Evolutionary conservation across 2,329 filamentous ascomycete species (phyloP).

Genomic region (Fusarium napiforme): DNA sequence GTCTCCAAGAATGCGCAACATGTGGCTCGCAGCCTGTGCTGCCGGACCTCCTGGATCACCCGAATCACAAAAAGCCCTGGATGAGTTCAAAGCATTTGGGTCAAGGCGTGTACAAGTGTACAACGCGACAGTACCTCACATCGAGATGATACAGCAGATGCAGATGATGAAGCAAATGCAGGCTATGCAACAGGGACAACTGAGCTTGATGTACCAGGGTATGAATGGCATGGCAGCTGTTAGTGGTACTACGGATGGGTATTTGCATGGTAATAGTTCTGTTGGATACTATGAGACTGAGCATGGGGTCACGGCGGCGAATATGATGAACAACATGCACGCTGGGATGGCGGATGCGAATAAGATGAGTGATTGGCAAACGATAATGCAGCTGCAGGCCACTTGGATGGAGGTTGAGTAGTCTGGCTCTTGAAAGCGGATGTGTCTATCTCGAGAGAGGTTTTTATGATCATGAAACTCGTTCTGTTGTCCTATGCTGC

Average conservation of each 20-base stretch:
- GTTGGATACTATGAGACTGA: slow-evolving; percentile 52
- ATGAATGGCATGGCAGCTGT: slow-evolving; percentile 45
- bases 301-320: slow-evolving; percentile 48
- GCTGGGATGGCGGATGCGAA: slow-evolving; percentile 46
- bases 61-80: slow-evolving; percentile 41
- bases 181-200: slow-evolving; percentile 49
- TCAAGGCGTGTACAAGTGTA: slow-evolving; percentile 45
- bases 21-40: slow-evolving; percentile 47
- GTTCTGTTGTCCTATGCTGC: accelerated
- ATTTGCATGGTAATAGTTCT: slow-evolving; percentile 49
- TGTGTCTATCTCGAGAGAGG: neutral
- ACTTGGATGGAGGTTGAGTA: slow-evolving; percentile 50
- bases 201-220: slow-evolving; percentile 50
- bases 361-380: slow-evolving; percentile 42
- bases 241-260: slow-evolving; percentile 44
- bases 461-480: neutral
- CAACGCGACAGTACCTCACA: slow-evolving; percentile 45
- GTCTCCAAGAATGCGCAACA: slow-evolving; percentile 53
- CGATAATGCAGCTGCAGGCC: slow-evolving; percentile 41
- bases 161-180: slow-evolving; percentile 47
- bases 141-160: slow-evolving; percentile 44
- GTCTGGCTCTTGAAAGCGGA: neutral
- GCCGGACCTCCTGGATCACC: slow-evolving; percentile 41
- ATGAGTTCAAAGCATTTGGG: slow-evolving; percentile 45
- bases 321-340: slow-evolving; percentile 49